Evolutionary conservation across 148 eudicot species (phyloP), one percentile per base, ranked within the genome.

Genomic region (Chenopodium berlandieri): DNA sequence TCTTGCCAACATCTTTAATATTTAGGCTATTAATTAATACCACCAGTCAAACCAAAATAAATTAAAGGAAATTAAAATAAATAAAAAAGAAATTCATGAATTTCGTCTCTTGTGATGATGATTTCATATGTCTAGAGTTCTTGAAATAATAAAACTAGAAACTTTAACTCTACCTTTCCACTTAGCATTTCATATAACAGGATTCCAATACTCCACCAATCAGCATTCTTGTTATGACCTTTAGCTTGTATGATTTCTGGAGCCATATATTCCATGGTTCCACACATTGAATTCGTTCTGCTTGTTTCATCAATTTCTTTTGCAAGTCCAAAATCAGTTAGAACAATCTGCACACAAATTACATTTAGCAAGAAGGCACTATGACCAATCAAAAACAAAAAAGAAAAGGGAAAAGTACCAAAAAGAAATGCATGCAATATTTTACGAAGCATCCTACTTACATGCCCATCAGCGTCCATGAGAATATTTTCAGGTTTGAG

Each of bases 201-300:
- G 79, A 93, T 88, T 58, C 98, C 98, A 72, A 90, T 84, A 79
- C 98, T 93, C 98, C 98, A 94, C 98, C 97, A 94, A 88, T 94
- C 98, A 73, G 97, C 98, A 87, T 86, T 86, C 81, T 94, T 94
- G 76, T 94, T 90, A 84, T 94, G 98, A 27, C 98, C 98, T 87
- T 93, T 94, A 30, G 97, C 84, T 31, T 82, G 86, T 70, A 94
- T 86, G 77, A 94, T 94, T 82, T 94, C 97, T 46, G 97, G 98
- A 84, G 98, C 98, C 98, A 94, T 94, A 84, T 94, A 94, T 73
- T 94, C 98, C 64, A 94, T 88, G 56, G 98, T 94, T 84, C 98
- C 98, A 85, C 97, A 94, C 86, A 94, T 84, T 52, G 98, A 94
- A 82, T 94, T 94, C 72, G 97, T 89, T 88, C 97, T 78, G 83